Evolutionary conservation across 2,329 filamentous ascomycete genomes (phyloP), one percentile per base, ranked within the genome.

Genomic region (Aspergillus sp.): DNA sequence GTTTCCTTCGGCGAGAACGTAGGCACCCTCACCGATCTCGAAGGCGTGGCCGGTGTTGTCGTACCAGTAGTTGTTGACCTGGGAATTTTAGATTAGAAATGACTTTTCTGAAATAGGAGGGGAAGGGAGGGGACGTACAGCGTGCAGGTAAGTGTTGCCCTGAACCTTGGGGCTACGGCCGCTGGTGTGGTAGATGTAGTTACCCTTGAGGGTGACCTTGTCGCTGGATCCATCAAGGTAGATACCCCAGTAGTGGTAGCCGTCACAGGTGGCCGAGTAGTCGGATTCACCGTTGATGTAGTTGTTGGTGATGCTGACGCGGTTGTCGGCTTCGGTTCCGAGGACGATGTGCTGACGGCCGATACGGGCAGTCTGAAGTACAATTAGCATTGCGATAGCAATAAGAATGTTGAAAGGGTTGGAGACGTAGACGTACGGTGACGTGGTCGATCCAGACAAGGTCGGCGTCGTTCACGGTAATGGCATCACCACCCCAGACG

Each of bases 11-110:
- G 73, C 74, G 19, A 82, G 66, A 35, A 78, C 70, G 51, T 66
- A 67, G 40, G 53, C 65, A 34, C 70, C 71, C 5, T 58, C 38
- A 41, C 67, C 68, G 38, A 73, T 47, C 62, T 80, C 79, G 58
- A 82, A 81, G n/a, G 77, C 75, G 63, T 82, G 79, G 39, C 74
- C 74, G 13, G 64, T 59, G 61, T 73, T 76, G 56, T 73, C 69
- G 58, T 77, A 70, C 67, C 71, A 81, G 72, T 77, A 80, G 71
- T 82, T 82, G 74, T 81, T 82, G 59, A 80, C 76, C 50, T 54
- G 26, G 5, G 7, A 3, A 0, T 27, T 11, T 29, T 37, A 35
- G n/a, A 19, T 5, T 10, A 7, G 27, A 6, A 13, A 26, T 9
- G 10, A 5, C 27, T 13, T 11, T n/a, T 27, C 2, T 9, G 4